Percentiles rank a stretch among this genome's conserved stretches.
phyloP scores from a whole-genome alignment of 2,329 filamentous ascomycete genomes.

The Diaporthe destruens region DNA sequence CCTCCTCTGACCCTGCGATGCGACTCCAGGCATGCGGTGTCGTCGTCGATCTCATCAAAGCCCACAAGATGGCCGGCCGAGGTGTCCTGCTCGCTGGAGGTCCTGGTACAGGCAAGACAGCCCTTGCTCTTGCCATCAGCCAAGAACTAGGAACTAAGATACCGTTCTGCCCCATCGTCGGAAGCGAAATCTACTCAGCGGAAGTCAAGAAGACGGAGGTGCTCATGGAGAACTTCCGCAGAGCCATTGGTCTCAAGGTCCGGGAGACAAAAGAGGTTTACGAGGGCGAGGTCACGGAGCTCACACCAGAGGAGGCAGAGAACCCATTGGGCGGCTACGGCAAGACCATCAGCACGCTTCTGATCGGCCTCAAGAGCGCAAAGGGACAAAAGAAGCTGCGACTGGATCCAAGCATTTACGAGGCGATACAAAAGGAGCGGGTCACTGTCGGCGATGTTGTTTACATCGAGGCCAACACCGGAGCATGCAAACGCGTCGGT shows the following conservation, averaged over 20 bases:
- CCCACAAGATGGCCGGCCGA: slow-evolving; percentile 97
- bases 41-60: slow-evolving; percentile 93
- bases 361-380: slow-evolving; percentile 94
- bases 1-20: slow-evolving; percentile 12
- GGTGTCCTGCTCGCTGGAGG: slow-evolving; percentile 94
- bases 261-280: slow-evolving; percentile 99
- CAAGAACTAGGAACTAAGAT: slow-evolving; percentile 98
- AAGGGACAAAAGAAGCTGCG: slow-evolving; percentile 98
- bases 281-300: slow-evolving; percentile 97
- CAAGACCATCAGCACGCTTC: slow-evolving; percentile 94
- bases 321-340: slow-evolving; percentile 97
- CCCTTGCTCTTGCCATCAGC: slow-evolving; percentile 92
- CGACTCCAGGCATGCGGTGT: slow-evolving; percentile 85
- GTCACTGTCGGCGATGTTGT: slow-evolving; percentile 97
- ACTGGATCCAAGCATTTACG: slow-evolving; percentile 97
- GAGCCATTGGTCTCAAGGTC: slow-evolving; percentile 95
- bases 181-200: slow-evolving; percentile 96
- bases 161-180: slow-evolving; percentile 97
- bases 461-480: slow-evolving; percentile 99
- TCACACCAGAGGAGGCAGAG: slow-evolving; percentile 97
- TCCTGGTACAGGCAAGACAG: slow-evolving; percentile 96
- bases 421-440: slow-evolving; percentile 98
- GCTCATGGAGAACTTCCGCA: slow-evolving; percentile 98
- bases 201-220: slow-evolving; percentile 99
- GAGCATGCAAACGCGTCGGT: slow-evolving; percentile 96